Base-by-base conservation (phyloP, 495 filamentous ascomycete genomes). In the Aspergillus bertholletiae region DNA sequence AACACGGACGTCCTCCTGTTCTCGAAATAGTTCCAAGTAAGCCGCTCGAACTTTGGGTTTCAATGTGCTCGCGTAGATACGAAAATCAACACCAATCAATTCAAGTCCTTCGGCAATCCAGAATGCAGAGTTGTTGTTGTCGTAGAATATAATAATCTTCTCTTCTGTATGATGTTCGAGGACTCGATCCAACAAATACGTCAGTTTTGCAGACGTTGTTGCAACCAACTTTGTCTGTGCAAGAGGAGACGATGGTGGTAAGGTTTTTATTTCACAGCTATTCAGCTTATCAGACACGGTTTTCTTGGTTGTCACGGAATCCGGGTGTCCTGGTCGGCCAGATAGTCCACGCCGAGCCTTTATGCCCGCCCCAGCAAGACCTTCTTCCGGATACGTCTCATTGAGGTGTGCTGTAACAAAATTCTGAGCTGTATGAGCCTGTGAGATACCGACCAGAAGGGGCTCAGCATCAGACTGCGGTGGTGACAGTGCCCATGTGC, bases 61-160 rank as follows among this genome's bases (percentile, higher is more conserved):
- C 2, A 96, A 72, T 0, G 80, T 81, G 44, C 83, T 87, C 3
- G 90, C 85, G 71, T 96, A 97, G 54, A 95, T 91, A n/a, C 90
- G 80, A 57, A 88, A 84, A 11, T 86, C 79, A 13, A 93, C 76
- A n/a, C 83, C 82, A 2, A 92, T 69, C 20, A 90, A 75, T 49
- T 97, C 92, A 0, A 97, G 78, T 15, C 87, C 84, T 61, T 92
- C 86, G 12, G 89, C 87, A 37, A 96, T 81, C 70, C 90, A 92
- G 57, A 78, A 90, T 0, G 92, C 91, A 5, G 88, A 78, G 62
- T 94, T 92, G 48, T 91, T 85, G 49, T 86, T 86, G 51, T 96
- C 92, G 70, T 96, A 96, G 65, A 97, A 97, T 21, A 97, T 80
- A 39, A 97, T 80, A 24, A 93, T 96, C 63, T 97, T 96, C 54